A percentile compares a stretch with the other conserved stretches of the same genome.
phyloP scores from a whole-genome alignment of 495 filamentous ascomycete genomes.

The Xylaria nigripes region DNA sequence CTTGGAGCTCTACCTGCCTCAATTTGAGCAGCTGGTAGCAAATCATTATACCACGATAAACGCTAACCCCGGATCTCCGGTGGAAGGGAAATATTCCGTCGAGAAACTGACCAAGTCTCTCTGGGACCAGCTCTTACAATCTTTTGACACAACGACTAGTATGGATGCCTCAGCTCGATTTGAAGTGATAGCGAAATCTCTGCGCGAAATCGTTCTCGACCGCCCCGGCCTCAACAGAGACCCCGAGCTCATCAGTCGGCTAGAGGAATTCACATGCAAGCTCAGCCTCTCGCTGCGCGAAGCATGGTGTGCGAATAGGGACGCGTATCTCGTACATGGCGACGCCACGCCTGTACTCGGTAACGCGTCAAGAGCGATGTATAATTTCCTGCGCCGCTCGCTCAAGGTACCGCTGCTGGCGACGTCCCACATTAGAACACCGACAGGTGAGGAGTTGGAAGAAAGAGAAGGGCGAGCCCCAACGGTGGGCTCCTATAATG shows the following conservation, averaged over 20 bases:
- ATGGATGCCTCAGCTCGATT: background rate
- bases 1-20: background rate
- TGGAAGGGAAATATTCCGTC: background rate
- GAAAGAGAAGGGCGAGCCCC: constrained; percentile 3
- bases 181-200: background rate
- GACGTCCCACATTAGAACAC: background rate
- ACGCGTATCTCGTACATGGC: constrained; percentile 5
- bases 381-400: constrained; percentile 4
- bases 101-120: background rate
- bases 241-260: background rate
- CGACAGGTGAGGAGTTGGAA: background rate
- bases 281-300: background rate
- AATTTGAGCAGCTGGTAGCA: background rate
- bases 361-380: constrained; percentile 3
- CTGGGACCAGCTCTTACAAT: background rate
- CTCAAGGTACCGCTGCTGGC: background rate
- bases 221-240: background rate
- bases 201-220: background rate
- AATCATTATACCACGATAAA: background rate
- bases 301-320: constrained; percentile 4
- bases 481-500: constrained; percentile 5
- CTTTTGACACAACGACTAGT: background rate
- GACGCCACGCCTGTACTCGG: constrained; percentile 7
- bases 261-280: background rate
- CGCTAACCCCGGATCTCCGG: background rate